phyloP scores from a whole-genome alignment of 768 basidiomycete genomes.

The Royoungia palumana region DNA sequence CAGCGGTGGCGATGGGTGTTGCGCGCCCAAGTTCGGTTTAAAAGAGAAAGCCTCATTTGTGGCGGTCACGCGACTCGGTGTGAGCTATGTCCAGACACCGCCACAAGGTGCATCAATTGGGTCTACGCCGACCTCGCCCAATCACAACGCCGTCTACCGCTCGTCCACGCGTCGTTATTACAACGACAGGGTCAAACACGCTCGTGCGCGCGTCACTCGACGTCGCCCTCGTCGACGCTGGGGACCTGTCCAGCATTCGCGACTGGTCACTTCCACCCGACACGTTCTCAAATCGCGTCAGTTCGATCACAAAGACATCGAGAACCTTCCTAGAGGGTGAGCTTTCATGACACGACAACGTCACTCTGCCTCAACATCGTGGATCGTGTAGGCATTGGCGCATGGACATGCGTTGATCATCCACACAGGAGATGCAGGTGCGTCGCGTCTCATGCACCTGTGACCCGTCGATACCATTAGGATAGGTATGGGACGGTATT shows the following conservation, averaged over 20 bases:
- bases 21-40: slow-evolving; percentile 23
- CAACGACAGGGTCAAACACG: slow-evolving; percentile 49
- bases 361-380: slow-evolving; percentile 1
- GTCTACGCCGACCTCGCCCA: too few species aligned
- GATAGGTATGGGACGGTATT: slow-evolving; percentile 88
- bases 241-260: too few species aligned
- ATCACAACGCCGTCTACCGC: too few species aligned
- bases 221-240: slow-evolving; percentile 78
- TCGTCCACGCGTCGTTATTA: too few species aligned
- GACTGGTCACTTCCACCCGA: slow-evolving; percentile 43
- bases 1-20: slow-evolving; percentile 37
- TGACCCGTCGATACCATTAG: not conserved
- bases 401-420: slow-evolving; percentile 78
- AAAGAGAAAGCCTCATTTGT: slow-evolving; percentile 20
- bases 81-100: too few species aligned
- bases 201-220: slow-evolving; percentile 49
- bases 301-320: slow-evolving; percentile 78
- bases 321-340: too few species aligned
- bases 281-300: slow-evolving; percentile 78
- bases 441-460: slow-evolving; percentile 8
- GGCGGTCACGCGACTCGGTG: too few species aligned
- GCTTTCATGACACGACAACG: not conserved
- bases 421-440: slow-evolving; percentile 85
- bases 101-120: too few species aligned
- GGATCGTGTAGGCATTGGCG: slow-evolving; percentile 60